Base-by-base conservation (phyloP, 2,329 filamentous ascomycete species). In the Cephalotrichum gorgonifer region DNA sequence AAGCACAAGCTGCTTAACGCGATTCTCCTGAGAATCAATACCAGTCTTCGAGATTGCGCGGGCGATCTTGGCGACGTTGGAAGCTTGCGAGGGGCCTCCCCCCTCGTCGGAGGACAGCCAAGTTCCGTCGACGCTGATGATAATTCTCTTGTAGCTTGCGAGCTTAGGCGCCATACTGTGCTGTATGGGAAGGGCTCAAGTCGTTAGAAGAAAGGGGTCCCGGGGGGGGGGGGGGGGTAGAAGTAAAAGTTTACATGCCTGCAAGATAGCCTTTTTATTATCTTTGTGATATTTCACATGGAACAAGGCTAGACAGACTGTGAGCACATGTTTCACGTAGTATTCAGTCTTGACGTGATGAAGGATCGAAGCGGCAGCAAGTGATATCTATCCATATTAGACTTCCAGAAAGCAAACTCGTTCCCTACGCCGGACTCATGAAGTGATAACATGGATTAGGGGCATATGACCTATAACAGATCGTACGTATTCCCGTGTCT, bases 1-100 rank as follows among this genome's bases (percentile, higher is more conserved):
- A 51, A 61, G 63, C 6, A 67, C 60, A 23, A 67, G 49, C 52
- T 67, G 64, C 20, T 60, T 58, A 55, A 61, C 58, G 39, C 58
- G 54, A 14, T 59, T 59, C 27, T 55, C 55, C 17, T 59, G 20
- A 11, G 22, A 14, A 43, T 43, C 39, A 23, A 43, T 43, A 25
- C 39, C 39, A 26, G 39, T 43, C 22, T 43, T 43, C 5, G 51
- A 51, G 46, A 66, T 51, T 2, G 58, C 59, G 26, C 62, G 57
- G 15, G 59, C 58, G 7, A 67, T 54, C 14, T 62, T 60, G 25
- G 60, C 60, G 15, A 67, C 64, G 27, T 67, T 67, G 8, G 51
- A 51, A n/a, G 51, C 46, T 5, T 45, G 31, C 25, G 42, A 43
- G 6, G 20, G 27, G 27, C 6, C 6, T 14, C 28, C 25, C 11